Conservation (phyloP, 306 rosid species). For the Acacia crassicarpa region DNA sequence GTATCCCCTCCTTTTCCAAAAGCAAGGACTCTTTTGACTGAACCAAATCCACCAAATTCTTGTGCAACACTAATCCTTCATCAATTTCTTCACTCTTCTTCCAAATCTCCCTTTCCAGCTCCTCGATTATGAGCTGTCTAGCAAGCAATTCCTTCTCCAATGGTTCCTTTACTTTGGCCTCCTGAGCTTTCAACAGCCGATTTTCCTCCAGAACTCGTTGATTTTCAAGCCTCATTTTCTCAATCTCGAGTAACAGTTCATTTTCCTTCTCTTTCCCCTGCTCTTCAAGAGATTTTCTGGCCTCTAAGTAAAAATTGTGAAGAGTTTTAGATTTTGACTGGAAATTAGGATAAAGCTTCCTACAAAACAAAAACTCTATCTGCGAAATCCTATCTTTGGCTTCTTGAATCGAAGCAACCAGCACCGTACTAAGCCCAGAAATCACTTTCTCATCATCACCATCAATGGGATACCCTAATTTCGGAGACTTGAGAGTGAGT, state of each 20-base stretch:
- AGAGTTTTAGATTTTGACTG: constrained; percentile 48
- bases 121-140: constrained; percentile 41
- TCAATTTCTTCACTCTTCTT: constrained; percentile 46
- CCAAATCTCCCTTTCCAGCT: constrained; percentile 40
- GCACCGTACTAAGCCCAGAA: constrained; percentile 68
- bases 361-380: constrained; percentile 80
- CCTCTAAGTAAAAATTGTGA: constrained; percentile 35
- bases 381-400: constrained; percentile 74
- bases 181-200: constrained; percentile 40
- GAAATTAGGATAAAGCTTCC: constrained; percentile 61
- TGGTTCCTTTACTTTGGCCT: constrained; percentile 22
- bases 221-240: constrained; percentile 41
- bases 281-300: constrained; percentile 38
- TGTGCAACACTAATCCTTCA: constrained; percentile 52
- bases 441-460: constrained; percentile 43
- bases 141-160: constrained; percentile 35
- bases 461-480: constrained; percentile 30
- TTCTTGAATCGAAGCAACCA: constrained; percentile 89
- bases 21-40: constrained; percentile 45
- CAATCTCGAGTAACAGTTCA: constrained; percentile 37
- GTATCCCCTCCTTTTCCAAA: constrained; percentile 32
- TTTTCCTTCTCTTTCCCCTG: constrained; percentile 47
- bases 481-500: constrained; percentile 34
- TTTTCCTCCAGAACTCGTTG: constrained; percentile 46
- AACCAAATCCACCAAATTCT: constrained; percentile 38